Evolutionary conservation across 1,284 basidiomycete species (phyloP).

Genomic region (Sanghuangporus baumii): DNA sequence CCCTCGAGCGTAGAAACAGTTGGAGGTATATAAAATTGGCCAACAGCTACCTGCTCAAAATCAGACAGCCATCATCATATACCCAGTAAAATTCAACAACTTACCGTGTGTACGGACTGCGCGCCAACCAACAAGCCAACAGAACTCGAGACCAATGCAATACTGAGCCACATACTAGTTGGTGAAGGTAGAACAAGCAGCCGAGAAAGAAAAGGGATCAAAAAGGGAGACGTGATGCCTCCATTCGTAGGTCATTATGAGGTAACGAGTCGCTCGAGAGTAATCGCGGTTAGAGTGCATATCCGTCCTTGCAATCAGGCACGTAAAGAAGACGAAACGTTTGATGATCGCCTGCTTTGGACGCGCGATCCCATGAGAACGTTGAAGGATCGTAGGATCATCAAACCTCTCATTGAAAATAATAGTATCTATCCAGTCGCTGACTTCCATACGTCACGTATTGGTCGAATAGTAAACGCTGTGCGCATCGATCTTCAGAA

Average conservation of each 20-base stretch:
- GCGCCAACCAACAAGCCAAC: not conserved
- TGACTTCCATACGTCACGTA: not conserved
- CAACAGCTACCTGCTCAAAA: not conserved
- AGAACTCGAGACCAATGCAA: not conserved
- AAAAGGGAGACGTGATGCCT: not conserved
- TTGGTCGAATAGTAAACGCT: not conserved
- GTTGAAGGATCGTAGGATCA: not conserved
- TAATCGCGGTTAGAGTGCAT: not conserved
- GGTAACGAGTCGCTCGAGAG: not conserved
- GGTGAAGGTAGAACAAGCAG: not conserved
- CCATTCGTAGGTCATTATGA: not conserved
- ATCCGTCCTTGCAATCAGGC: not conserved
- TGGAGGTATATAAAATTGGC: conserved; percentile 8
- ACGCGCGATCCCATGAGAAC: not conserved
- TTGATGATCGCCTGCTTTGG: not conserved
- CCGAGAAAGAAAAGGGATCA: not conserved
- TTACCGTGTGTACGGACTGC: conserved; percentile 1
- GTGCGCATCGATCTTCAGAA: not conserved
- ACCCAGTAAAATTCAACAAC: not conserved
- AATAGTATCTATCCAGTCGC: not conserved
- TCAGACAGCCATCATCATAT: not conserved
- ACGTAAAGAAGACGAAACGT: not conserved
- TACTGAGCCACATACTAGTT: not conserved
- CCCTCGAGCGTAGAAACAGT: not conserved
- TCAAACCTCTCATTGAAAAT: not conserved